Percentiles rank a stretch among this genome's conserved stretches.
These are phyloP conservation scores for Beauveria australis DNA, from an alignment of 2,329 filamentous ascomycete species.

Conservation along the genomic window DNA sequence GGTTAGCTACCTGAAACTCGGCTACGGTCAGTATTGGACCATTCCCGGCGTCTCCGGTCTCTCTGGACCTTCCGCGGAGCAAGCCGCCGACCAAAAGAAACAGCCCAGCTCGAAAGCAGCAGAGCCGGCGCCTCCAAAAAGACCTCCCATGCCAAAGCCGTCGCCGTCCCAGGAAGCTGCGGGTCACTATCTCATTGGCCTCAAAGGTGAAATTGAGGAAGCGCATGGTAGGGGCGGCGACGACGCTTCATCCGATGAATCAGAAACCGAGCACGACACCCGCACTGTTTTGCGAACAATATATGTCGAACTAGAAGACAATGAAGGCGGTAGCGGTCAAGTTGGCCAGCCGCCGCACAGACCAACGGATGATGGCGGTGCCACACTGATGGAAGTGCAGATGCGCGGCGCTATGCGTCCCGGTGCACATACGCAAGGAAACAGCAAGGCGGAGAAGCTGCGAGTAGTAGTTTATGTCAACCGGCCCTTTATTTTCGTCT, in stretches of 20 bases:
- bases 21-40: constrained; percentile 60
- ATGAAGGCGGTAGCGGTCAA: background rate
- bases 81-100: constrained; percentile 12
- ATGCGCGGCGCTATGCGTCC: constrained; percentile 25
- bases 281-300: constrained; percentile 58
- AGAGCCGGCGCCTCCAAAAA: constrained; percentile 2
- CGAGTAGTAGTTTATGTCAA: constrained; percentile 66
- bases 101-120: constrained; percentile 9
- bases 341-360: background rate
- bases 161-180: constrained; percentile 21
- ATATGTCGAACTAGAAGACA: constrained; percentile 51
- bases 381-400: constrained; percentile 23
- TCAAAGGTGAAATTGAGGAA: constrained; percentile 56
- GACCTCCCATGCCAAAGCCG: constrained; percentile 9
- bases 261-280: constrained; percentile 33
- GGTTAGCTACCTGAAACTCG: constrained; percentile 57
- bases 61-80: constrained; percentile 1
- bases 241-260: constrained; percentile 22
- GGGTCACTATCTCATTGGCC: constrained; percentile 57
- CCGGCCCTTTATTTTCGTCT: constrained; percentile 68
- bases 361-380: constrained; percentile 20
- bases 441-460: constrained; percentile 48
- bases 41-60: constrained; percentile 25
- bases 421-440: constrained; percentile 34
- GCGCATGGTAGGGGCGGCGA: constrained; percentile 23